Conservation (phyloP, 805 yeast species). For the Saturnispora halmiae region DNA sequence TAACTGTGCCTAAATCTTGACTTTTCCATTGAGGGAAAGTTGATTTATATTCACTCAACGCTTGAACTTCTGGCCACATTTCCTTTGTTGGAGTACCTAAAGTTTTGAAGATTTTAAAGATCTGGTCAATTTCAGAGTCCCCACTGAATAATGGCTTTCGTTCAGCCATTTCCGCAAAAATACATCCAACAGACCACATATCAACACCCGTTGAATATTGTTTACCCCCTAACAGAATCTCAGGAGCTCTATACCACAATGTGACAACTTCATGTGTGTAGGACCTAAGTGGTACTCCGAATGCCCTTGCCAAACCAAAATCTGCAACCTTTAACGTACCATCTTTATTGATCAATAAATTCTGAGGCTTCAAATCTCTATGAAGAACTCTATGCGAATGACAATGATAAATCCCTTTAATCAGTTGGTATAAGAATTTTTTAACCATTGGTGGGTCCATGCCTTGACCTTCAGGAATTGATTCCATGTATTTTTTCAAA, state of each 20-base stretch:
- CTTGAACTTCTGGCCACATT: conserved; percentile 88
- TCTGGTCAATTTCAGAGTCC: conserved; percentile 95
- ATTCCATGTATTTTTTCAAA: conserved; percentile 93
- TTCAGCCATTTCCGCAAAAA: conserved; percentile 95
- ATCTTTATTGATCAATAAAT: conserved; percentile 86
- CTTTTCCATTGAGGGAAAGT: conserved; percentile 88
- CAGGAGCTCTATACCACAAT: conserved; percentile 96
- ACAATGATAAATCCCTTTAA: conserved; percentile 86
- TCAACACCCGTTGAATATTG: conserved; percentile 98
- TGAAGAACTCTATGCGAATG: conserved; percentile 92
- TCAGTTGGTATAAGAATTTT: conserved; percentile 83
- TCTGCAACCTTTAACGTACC: conserved; percentile 88
- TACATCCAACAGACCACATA: conserved; percentile 98
- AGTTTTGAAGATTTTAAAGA: conserved; percentile 82
- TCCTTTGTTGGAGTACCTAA: conserved; percentile 93
- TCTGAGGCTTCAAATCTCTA: conserved; percentile 95
- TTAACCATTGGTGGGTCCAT: conserved; percentile 86
- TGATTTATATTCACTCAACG: conserved; percentile 86
- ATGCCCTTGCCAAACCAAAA: conserved; percentile 94
- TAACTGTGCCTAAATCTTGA: conserved; percentile 58
- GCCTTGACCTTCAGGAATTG: conserved; percentile 84
- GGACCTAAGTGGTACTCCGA: conserved; percentile 93
- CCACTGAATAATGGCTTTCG: conserved; percentile 95
- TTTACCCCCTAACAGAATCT: conserved; percentile 88
- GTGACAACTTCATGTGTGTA: conserved; percentile 98